Conservation (phyloP, 1,284 basidiomycete genomes). For the Neonothopanus nambi region DNA sequence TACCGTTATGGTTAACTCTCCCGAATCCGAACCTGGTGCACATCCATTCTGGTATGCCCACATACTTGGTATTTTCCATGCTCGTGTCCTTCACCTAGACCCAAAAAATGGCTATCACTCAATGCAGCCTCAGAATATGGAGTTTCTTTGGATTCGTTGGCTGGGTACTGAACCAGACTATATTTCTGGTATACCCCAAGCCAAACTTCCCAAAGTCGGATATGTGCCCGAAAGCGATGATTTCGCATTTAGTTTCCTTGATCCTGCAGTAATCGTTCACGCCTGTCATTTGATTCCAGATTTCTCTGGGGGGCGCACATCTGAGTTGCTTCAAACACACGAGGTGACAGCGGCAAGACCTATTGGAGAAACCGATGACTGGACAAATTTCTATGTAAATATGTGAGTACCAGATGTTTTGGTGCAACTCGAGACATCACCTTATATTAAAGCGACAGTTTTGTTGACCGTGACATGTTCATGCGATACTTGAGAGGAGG, state of each 20-base stretch:
- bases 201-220: slow-evolving; percentile 5
- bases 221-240: slow-evolving; percentile 1
- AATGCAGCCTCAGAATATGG: neutral
- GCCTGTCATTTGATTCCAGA: slow-evolving; percentile 4
- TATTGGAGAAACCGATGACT: neutral
- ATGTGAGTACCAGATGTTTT: too few species aligned
- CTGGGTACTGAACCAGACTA: neutral
- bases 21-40: slow-evolving; percentile 2
- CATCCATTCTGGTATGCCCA: slow-evolving; percentile 8
- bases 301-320: slow-evolving; percentile 1
- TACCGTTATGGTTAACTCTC: slow-evolving; percentile 22
- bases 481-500: slow-evolving; percentile 7
- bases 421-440: too few species aligned
- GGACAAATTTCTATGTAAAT: neutral
- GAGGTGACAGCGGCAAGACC: neutral
- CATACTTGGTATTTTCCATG: slow-evolving; percentile 4
- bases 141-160: slow-evolving; percentile 10
- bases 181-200: neutral
- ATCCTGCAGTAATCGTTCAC: neutral
- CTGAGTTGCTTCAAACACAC: neutral
- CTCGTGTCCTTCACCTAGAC: neutral
- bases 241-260: slow-evolving; percentile 3
- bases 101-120: too few species aligned
- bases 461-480: slow-evolving; percentile 8
- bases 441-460: too few species aligned